phyloP scores from a whole-genome alignment of 768 basidiomycete species.

The Psilocybe subaeruginosa region DNA sequence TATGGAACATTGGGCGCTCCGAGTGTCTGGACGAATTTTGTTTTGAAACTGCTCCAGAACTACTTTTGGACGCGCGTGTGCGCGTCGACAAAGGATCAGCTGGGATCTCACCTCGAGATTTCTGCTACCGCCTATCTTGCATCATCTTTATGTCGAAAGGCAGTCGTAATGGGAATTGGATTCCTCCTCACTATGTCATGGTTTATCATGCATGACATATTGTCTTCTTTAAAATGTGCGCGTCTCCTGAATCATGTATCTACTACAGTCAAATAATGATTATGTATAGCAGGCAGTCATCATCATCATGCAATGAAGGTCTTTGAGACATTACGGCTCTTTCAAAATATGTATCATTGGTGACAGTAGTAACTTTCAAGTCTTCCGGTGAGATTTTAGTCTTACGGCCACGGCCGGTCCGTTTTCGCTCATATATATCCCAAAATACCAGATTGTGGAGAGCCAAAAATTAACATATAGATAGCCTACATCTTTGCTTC shows the following conservation, averaged over 20 bases:
- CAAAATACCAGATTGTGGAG: constrained; percentile 1
- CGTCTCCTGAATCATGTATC: neutral
- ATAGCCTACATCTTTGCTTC: constrained; percentile 7
- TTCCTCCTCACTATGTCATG: neutral
- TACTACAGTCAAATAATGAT: neutral
- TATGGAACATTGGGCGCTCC: constrained; percentile 14
- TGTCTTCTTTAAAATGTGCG: neutral
- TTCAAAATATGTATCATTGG: neutral
- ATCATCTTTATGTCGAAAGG: neutral
- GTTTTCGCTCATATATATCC: constrained; percentile 5
- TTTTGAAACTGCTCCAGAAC: neutral
- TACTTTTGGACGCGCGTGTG: neutral
- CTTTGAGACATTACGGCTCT: neutral
- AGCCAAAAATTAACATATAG: constrained; percentile 9
- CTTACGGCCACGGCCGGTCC: constrained; percentile 13
- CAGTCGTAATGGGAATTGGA: neutral
- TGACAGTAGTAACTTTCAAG: neutral
- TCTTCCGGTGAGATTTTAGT: constrained; percentile 4
- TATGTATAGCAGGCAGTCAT: neutral
- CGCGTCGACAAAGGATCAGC: neutral
- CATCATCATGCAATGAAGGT: neutral
- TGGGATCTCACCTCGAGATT: neutral
- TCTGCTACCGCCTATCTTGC: neutral
- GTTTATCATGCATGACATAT: neutral
- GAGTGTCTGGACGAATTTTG: constrained; percentile 2